These are phyloP conservation scores for Ascochyta fabae DNA, from an alignment of 2,329 filamentous ascomycete genomes.

Conservation along the genomic window DNA sequence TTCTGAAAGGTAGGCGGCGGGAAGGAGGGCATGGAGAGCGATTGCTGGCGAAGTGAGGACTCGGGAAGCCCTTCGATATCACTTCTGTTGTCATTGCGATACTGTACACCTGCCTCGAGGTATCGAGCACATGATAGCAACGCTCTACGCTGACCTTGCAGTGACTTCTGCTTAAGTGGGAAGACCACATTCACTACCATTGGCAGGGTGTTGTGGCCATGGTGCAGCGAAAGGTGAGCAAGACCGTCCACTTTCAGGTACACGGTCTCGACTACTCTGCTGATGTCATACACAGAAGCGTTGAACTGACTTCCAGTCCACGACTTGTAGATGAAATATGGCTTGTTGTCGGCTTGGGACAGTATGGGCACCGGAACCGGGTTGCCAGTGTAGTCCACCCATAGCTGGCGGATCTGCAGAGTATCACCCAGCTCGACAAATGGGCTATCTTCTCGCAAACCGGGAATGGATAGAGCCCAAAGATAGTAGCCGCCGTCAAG, in stretches of 20 bases:
- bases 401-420: slow-evolving; percentile 41
- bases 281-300: slow-evolving; percentile 30
- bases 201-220: slow-evolving; percentile 2
- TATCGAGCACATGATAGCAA: background rate
- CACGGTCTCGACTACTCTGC: slow-evolving; percentile 31
- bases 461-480: slow-evolving; percentile 34
- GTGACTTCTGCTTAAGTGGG: slow-evolving; percentile 20
- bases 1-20: background rate
- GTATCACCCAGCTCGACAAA: slow-evolving; percentile 41
- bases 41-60: background rate
- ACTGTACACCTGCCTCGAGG: background rate
- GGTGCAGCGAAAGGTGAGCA: background rate
- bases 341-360: background rate
- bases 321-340: background rate
- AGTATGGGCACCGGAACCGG: slow-evolving; percentile 10
- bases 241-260: slow-evolving; percentile 30
- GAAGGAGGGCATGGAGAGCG: too few species aligned
- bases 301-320: slow-evolving; percentile 34
- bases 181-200: slow-evolving; percentile 35
- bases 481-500: slow-evolving; percentile 7
- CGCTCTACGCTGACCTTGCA: background rate
- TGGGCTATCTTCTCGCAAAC: slow-evolving; percentile 42
- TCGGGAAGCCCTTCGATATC: background rate
- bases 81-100: background rate
- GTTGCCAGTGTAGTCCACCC: slow-evolving; percentile 23